A percentile compares a stretch with the other conserved stretches of the same genome.
Conservation (phyloP, 441 rosid genomes). For the Omphalea diandra region DNA sequence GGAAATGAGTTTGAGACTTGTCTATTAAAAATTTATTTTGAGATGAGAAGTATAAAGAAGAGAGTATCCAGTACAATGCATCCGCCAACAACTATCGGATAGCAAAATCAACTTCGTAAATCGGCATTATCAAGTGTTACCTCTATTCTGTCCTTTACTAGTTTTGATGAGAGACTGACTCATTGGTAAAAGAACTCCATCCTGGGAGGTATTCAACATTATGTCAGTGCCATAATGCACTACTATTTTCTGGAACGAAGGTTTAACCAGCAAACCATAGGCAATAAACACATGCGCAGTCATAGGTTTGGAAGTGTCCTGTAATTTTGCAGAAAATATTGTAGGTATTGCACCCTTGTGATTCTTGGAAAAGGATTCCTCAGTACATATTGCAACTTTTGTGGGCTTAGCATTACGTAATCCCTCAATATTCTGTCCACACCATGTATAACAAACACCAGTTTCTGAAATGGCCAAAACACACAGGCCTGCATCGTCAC, state of each 20-base stretch:
- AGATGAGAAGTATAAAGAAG: neutral
- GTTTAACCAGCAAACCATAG: constrained; percentile 72
- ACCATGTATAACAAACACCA: constrained; percentile 91
- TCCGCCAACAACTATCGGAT: neutral
- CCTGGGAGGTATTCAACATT: constrained; percentile 57
- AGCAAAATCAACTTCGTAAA: neutral
- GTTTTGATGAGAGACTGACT: constrained; percentile 47
- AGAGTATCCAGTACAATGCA: neutral
- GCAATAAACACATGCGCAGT: constrained; percentile 64
- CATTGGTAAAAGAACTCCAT: constrained; percentile 71
- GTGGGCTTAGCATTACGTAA: constrained; percentile 61
- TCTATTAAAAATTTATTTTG: neutral
- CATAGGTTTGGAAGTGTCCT: constrained; percentile 52
- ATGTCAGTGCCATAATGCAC: constrained; percentile 66
- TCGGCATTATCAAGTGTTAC: constrained; percentile 33
- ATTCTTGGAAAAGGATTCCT: constrained; percentile 38
- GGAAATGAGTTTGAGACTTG: neutral
- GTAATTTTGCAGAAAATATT: constrained; percentile 83
- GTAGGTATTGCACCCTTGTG: constrained; percentile 49
- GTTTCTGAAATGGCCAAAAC: constrained; percentile 82
- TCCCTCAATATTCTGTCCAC: constrained; percentile 60
- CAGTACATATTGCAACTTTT: constrained; percentile 54
- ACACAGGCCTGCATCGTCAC: constrained; percentile 45
- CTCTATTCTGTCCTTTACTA: constrained; percentile 57
- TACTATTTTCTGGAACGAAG: constrained; percentile 72